These are phyloP conservation scores for Tanozyma kutaoensis DNA, from an alignment of 805 yeast genomes.

Conservation along the genomic window DNA sequence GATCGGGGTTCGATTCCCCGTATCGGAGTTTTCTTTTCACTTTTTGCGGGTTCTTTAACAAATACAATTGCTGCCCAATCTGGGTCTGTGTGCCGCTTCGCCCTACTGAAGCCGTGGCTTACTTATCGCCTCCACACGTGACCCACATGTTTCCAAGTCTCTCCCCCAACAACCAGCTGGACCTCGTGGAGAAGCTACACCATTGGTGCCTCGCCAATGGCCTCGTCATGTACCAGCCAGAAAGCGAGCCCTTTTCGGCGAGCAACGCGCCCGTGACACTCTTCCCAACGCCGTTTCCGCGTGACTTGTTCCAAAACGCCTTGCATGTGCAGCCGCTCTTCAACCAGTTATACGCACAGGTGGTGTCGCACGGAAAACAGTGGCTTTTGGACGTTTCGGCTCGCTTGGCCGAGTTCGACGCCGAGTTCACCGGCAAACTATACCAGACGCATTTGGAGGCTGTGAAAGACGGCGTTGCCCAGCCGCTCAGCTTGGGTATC, in stretches of 20 bases:
- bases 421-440: conserved; percentile 72
- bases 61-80: too few species aligned
- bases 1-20: too few species aligned
- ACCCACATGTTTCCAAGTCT: conserved; percentile 16
- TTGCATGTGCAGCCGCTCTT: conserved; percentile 49
- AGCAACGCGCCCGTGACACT: conserved; percentile 77
- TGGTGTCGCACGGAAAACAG: conserved; percentile 36
- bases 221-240: conserved; percentile 65
- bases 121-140: neutral
- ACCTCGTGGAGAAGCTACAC: conserved; percentile 32
- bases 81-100: too few species aligned
- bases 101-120: too few species aligned
- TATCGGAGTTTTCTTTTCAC: too few species aligned
- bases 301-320: conserved; percentile 51
- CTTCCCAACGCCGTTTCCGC: conserved; percentile 84
- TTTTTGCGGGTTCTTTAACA: too few species aligned
- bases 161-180: conserved; percentile 10
- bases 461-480: conserved; percentile 34
- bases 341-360: conserved; percentile 62
- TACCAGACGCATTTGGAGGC: conserved; percentile 47
- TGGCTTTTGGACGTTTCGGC: conserved; percentile 53
- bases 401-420: conserved; percentile 45
- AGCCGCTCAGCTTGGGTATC: conserved; percentile 64
- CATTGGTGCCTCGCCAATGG: conserved; percentile 81
- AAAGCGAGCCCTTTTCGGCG: conserved; percentile 29